Conservation (phyloP, 2,329 filamentous ascomycete species). For the Neospermospora avenae region DNA sequence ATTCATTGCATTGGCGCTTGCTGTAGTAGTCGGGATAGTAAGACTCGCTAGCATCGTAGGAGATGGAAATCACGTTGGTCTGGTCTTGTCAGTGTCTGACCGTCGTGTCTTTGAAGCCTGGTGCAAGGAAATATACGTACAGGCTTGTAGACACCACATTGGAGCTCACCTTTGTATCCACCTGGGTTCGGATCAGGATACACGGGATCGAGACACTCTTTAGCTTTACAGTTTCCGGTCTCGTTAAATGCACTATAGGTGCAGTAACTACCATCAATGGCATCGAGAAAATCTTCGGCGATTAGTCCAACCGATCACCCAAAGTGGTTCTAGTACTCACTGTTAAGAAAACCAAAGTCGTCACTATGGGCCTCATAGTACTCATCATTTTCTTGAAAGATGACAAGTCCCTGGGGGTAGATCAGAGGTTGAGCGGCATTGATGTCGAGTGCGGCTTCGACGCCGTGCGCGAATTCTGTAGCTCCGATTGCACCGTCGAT, state of each 20-base stretch:
- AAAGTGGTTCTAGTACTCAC: conserved; percentile 44
- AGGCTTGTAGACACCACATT: conserved; percentile 49
- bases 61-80: conserved; percentile 54
- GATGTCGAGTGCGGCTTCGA: conserved; percentile 45
- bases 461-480: conserved; percentile 21
- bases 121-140: not conserved
- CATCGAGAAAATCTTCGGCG: conserved; percentile 47
- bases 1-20: conserved; percentile 48
- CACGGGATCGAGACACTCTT: conserved; percentile 42
- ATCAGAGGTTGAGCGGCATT: conserved; percentile 45
- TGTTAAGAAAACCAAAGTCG: conserved; percentile 41
- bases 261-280: conserved; percentile 48
- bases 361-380: conserved; percentile 24
- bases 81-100: not conserved
- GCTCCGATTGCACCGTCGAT: conserved; percentile 42
- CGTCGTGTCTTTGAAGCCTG: too few relatives aligned
- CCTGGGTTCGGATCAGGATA: conserved; percentile 47
- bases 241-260: conserved; percentile 46
- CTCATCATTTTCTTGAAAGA: conserved; percentile 41
- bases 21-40: conserved; percentile 50
- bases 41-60: conserved; percentile 50
- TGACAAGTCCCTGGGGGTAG: conserved; percentile 45
- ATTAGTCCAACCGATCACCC: conserved; percentile 37
- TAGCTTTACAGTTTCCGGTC: conserved; percentile 44
- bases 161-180: conserved; percentile 47